A percentile compares a stretch with the other conserved stretches of the same genome.
Conservation (phyloP, 768 basidiomycete species). For the Suillus spraguei region DNA sequence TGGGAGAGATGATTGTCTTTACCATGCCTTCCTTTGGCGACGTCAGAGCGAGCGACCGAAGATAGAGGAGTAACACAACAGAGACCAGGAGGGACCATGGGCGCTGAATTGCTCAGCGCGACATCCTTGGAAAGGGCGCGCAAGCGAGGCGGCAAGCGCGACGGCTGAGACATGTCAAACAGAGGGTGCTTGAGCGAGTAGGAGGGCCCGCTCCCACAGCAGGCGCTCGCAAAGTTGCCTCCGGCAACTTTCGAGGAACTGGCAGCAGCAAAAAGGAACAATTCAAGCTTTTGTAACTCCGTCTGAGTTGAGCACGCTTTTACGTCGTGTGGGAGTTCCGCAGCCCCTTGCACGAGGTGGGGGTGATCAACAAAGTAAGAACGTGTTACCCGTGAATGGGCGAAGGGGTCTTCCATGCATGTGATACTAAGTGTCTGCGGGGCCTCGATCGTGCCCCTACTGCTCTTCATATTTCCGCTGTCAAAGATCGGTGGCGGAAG, state of each 20-base stretch:
- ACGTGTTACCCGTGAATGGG: slow-evolving; percentile 13
- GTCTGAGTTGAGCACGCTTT: slow-evolving; percentile 22
- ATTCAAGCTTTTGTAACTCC: slow-evolving; percentile 7
- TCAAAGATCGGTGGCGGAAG: slow-evolving; percentile 14
- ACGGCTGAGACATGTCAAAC: slow-evolving; percentile 3
- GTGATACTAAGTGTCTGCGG: background rate
- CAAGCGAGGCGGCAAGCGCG: background rate
- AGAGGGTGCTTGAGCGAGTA: background rate
- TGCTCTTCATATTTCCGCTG: slow-evolving; percentile 12
- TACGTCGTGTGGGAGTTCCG: slow-evolving; percentile 27
- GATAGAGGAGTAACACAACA: background rate
- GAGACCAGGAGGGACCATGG: slow-evolving; percentile 13
- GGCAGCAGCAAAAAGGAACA: background rate
- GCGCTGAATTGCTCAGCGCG: slow-evolving; percentile 1
- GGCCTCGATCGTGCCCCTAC: slow-evolving; percentile 1
- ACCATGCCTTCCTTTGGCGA: slow-evolving; percentile 20
- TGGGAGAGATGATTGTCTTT: slow-evolving; percentile 24
- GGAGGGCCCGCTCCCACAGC: slow-evolving; percentile 10
- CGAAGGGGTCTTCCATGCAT: slow-evolving; percentile 9
- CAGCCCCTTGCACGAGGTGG: slow-evolving; percentile 19
- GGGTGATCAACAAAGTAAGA: slow-evolving; percentile 15
- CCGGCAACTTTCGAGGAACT: slow-evolving; percentile 8
- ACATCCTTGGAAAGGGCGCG: background rate
- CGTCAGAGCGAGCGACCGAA: slow-evolving; percentile 1
- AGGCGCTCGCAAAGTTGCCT: slow-evolving; percentile 7